Base-by-base conservation (phyloP, 805 yeast genomes). In the Candida verbasci region DNA sequence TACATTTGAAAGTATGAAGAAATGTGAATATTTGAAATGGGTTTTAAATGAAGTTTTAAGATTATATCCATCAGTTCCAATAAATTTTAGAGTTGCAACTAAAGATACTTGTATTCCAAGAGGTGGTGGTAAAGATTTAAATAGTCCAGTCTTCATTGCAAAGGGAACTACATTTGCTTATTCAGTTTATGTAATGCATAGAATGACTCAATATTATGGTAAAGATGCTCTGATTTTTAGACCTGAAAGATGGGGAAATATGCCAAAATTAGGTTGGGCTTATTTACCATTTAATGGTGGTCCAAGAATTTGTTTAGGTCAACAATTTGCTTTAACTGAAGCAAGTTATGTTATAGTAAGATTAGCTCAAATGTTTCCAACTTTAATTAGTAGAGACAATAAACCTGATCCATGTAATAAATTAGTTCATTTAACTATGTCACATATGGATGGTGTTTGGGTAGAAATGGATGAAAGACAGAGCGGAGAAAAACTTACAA, bases 281-380 rank as follows among this genome's bases (percentile, higher is more conserved):
- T 72, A 65, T 50, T 51, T 72, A 24, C 78, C 78, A 17, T 72
- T 72, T 55, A 71, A 72, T 46, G 79, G 78, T 31, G 79, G 79
- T 6, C 78, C 78, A 18, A 55, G 79, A 41, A 72, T 73, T 39
- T 73, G 79, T 47, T 55, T 73, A 40, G 79, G 79, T 30, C 78
- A 73, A 58, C 78, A 73, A 51, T 72, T 71, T 54, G 79, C 78
- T 4, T 62, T 73, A 9, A 70, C 76, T 14, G 78, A 73, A 53
- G 72, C 75, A n/a, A 58, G 71, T n/a, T 72, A 70, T 49, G 57
- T 59, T 12, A 44, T 65, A 25, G 58, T 57, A 11, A 57, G 75
- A 44, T 42, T 70, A 10, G 22, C 44, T 16, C 60, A 55, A 44
- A 37, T 45, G 31, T 55, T 52, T 36, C 39, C 43, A n/a, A 41